These are phyloP conservation scores for Magnaporthales sp. DNA, from an alignment of 2,329 filamentous ascomycete genomes.

Conservation along the genomic window DNA sequence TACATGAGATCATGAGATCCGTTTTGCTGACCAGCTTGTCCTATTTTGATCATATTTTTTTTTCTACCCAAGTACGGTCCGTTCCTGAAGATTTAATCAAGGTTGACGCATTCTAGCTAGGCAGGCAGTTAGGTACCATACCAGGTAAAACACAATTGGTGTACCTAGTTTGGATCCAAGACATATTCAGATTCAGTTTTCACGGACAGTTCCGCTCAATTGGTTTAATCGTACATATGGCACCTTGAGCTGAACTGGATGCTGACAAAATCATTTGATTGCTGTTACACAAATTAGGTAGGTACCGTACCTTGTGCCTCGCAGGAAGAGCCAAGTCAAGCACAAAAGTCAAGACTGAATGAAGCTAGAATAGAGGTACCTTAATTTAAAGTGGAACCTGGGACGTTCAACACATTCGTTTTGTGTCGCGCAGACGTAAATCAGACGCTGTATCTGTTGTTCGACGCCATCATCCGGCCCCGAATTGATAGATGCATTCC, in stretches of 20 bases:
- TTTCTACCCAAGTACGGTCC: too few relatives aligned
- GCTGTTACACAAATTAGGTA: not conserved
- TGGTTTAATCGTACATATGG: not conserved
- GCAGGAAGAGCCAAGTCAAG: not conserved
- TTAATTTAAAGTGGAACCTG: too few relatives aligned
- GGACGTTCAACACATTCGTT: too few relatives aligned
- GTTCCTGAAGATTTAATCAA: not conserved
- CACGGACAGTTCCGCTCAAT: not conserved
- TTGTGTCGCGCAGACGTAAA: too few relatives aligned
- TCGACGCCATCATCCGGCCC: not conserved
- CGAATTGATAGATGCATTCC: not conserved
- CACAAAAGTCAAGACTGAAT: too few relatives aligned
- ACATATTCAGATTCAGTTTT: too few relatives aligned
- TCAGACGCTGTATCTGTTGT: not conserved
- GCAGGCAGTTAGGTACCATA: not conserved
- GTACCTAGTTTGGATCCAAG: not conserved
- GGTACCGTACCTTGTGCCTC: not conserved
- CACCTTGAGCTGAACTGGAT: not conserved
- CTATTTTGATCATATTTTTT: not conserved
- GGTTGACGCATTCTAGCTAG: not conserved
- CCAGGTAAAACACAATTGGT: too few relatives aligned
- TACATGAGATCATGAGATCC: not conserved
- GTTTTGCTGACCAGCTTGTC: not conserved
- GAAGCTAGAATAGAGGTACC: too few relatives aligned
- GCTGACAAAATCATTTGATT: not conserved